These are phyloP conservation scores for Suhomyces wounanorum DNA, from an alignment of 1,139 yeast genomes.

Conservation along the genomic window DNA sequence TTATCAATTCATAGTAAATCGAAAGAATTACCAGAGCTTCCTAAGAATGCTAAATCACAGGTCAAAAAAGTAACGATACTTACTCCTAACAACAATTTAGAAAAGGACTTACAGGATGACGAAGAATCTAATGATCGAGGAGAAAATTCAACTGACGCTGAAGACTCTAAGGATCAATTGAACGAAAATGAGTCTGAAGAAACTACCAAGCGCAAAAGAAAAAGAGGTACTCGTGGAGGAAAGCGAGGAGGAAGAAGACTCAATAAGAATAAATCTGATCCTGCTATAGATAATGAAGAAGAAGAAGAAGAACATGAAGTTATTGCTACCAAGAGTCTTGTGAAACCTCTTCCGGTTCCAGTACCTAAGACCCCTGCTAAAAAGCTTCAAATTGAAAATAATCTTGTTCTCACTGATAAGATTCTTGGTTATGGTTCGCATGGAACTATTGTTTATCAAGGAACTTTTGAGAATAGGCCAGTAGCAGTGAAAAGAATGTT, in stretches of 20 bases:
- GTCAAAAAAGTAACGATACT: slow-evolving; percentile 33
- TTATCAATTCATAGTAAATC: neutral
- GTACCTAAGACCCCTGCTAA: slow-evolving; percentile 25
- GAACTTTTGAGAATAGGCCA: slow-evolving; percentile 86
- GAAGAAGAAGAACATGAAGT: slow-evolving; percentile 20
- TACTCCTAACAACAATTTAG: slow-evolving; percentile 26
- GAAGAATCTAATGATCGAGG: slow-evolving; percentile 8
- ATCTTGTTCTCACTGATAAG: slow-evolving; percentile 65
- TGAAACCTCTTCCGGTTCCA: slow-evolving; percentile 22
- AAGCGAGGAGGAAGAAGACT: slow-evolving; percentile 52
- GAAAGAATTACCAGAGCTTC: slow-evolving; percentile 9
- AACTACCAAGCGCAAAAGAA: slow-evolving; percentile 48
- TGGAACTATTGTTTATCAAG: slow-evolving; percentile 92
- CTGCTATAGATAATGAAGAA: slow-evolving; percentile 16
- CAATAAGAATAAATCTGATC: slow-evolving; percentile 46
- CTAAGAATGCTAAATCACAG: neutral
- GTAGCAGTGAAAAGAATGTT: slow-evolving; percentile 96
- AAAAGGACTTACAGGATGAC: slow-evolving; percentile 14
- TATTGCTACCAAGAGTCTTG: slow-evolving; percentile 33
- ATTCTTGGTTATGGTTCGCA: slow-evolving; percentile 94
- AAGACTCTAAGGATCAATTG: slow-evolving; percentile 10
- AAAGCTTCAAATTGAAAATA: slow-evolving; percentile 50
- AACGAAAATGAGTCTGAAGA: slow-evolving; percentile 13
- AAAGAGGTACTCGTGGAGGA: slow-evolving; percentile 88
- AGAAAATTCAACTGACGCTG: neutral